A percentile compares a stretch with the other conserved stretches of the same genome.
These are phyloP conservation scores for Canavalia ensiformis DNA, from an alignment of 306 rosid species.

Conservation along the genomic window DNA sequence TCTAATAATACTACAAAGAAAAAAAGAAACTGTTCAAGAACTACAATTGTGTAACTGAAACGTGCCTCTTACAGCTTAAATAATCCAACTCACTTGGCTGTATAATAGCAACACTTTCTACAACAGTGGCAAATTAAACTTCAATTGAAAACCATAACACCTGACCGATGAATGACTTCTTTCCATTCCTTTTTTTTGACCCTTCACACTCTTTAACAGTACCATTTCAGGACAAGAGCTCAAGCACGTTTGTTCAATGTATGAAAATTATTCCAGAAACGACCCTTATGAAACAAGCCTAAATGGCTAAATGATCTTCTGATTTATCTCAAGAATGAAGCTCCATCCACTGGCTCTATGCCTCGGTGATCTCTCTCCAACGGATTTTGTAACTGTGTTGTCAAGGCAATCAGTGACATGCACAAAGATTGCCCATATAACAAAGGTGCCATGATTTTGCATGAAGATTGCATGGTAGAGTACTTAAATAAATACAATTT, in stretches of 20 bases:
- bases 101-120: background rate
- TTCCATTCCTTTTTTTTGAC: background rate
- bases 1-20: background rate
- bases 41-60: background rate
- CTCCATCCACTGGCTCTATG: conserved; percentile 8
- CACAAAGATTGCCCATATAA: too few relatives aligned
- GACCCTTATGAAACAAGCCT: conserved; percentile 28
- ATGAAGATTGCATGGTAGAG: too few relatives aligned
- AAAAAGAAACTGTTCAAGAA: background rate
- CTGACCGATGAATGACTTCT: background rate
- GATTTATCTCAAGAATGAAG: background rate
- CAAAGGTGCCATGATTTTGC: too few relatives aligned
- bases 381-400: too few relatives aligned
- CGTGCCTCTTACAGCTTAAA: background rate
- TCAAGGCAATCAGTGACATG: too few relatives aligned
- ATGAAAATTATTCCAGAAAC: background rate
- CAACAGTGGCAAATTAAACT: background rate
- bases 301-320: conserved; percentile 11
- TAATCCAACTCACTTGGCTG: background rate
- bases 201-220: background rate
- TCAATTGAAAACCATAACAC: background rate
- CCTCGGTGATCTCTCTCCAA: too few relatives aligned
- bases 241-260: conserved; percentile 15
- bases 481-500: too few relatives aligned
- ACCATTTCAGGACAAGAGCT: conserved; percentile 6